Evolutionary conservation across 75 land plant genomes (phyloP).

Genomic region (Larix kaempferi): DNA sequence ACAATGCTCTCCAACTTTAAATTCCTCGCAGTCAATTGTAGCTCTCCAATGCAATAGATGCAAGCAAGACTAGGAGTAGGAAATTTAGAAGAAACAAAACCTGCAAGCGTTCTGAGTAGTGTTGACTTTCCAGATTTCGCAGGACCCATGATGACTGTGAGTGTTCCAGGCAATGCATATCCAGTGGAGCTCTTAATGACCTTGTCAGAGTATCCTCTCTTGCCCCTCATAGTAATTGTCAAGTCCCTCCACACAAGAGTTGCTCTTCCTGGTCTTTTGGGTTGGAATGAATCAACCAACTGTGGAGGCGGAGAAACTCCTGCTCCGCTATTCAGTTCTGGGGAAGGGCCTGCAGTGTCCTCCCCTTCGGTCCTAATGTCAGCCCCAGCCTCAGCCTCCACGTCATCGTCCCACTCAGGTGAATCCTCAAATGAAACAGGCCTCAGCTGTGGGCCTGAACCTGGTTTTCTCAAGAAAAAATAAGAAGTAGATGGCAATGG

Average conservation of each 20-base stretch:
- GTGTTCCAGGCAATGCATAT: constrained; percentile 81
- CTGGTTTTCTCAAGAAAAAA: constrained; percentile 63
- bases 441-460: constrained; percentile 43
- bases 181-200: constrained; percentile 78
- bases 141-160: constrained; percentile 88
- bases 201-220: constrained; percentile 61
- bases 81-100: constrained; percentile 19
- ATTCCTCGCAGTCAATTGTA: not conserved
- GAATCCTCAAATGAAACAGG: constrained; percentile 75
- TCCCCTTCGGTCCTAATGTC: constrained; percentile 47
- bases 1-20: not conserved
- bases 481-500: constrained; percentile 55
- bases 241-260: constrained; percentile 82
- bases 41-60: not conserved
- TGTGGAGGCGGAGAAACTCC: constrained; percentile 42
- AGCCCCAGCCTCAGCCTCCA: constrained; percentile 5
- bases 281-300: constrained; percentile 26
- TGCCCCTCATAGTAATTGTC: constrained; percentile 64
- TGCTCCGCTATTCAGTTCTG: constrained; percentile 23
- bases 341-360: constrained; percentile 30
- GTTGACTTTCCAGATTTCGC: constrained; percentile 75
- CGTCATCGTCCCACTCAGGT: constrained; percentile 68
- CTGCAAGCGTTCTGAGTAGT: constrained; percentile 74
- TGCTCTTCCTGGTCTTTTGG: constrained; percentile 50
- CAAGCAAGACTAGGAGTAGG: not conserved